Base-by-base conservation (phyloP, 2,329 filamentous ascomycete species). In the Aspergillus sp. region DNA sequence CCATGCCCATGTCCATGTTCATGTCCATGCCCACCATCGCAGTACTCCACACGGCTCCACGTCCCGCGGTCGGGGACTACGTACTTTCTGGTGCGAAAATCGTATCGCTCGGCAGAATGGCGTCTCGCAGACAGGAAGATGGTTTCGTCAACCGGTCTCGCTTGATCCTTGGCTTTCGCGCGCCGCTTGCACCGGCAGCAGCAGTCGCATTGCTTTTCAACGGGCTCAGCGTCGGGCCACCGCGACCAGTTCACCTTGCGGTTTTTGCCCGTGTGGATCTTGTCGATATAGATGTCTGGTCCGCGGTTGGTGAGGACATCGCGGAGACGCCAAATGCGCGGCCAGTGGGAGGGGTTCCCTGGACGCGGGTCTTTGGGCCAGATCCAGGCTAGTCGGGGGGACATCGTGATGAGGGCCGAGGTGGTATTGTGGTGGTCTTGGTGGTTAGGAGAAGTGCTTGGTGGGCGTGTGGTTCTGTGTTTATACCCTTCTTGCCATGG, bases 221-320 rank as follows among this genome's bases (percentile, higher is more conserved):
- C 25, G 9, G 9, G 9, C 7, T 29, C 7, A 10, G 25, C 25
- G 25, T 29, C 25, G 13, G 13, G 29, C 45, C 46, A 31, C 7
- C 14, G 20, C 7, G 46, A 48, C 46, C 34, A 48, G n/a, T 46
- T 25, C 9, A 16, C 34, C 17, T 29, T 14, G 45, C n/a, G 25
- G 29, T 29, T 14, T 9, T 36, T 23, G 7, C 3, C 31, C 10
- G 31, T 21, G 19, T 23, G 47, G 41, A 69, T 60, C 13, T 47
- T 56, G 6, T 64, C 68, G n/a, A 76, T 61, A 32, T 71, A 76
- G 4, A 77, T 71, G 58, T 77, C 75, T 11, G 75, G 73, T 1
- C 74, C 75, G 50, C 66, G 71, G 32, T 68, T 68, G 6, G 56
- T 68, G 14, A 75, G 40, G 48, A 76, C 61, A 44, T 77, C 71